phyloP scores from a whole-genome alignment of 768 basidiomycete species.

The Lactarius trivialis region DNA sequence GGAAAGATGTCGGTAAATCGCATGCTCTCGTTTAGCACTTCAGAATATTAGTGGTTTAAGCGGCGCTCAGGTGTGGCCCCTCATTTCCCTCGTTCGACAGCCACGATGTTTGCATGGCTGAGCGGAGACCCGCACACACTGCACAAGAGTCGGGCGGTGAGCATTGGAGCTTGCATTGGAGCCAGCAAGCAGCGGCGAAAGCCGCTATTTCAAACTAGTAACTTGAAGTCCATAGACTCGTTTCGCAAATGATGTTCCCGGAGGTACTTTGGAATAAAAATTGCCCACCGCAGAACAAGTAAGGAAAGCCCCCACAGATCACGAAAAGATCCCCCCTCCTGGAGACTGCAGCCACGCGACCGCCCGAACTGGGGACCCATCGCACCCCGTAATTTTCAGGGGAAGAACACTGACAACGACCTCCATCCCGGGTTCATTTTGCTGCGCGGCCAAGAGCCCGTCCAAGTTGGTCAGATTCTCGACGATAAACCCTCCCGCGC shows the following conservation, averaged over 20 bases:
- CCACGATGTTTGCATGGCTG: background rate
- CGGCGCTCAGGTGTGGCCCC: background rate
- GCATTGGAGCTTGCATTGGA: too few species aligned
- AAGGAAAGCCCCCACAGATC: background rate
- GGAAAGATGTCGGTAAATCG: background rate
- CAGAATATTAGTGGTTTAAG: background rate
- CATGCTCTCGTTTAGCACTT: background rate
- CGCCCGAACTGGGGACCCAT: conserved; percentile 29
- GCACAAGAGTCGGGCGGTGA: background rate
- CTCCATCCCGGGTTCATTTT: background rate
- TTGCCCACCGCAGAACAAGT: too few species aligned
- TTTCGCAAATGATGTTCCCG: too few species aligned
- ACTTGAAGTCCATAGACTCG: too few species aligned
- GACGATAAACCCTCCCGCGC: conserved; percentile 25
- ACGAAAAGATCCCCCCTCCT: background rate
- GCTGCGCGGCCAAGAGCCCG: conserved; percentile 12
- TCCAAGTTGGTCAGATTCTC: conserved; percentile 29
- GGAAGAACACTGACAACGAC: conserved; percentile 26
- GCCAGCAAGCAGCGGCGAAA: background rate
- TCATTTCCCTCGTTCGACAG: background rate
- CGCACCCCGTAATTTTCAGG: conserved; percentile 25
- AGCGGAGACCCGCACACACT: background rate
- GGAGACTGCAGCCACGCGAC: conserved; percentile 23
- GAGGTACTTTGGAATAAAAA: too few species aligned
- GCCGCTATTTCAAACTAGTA: background rate